phyloP scores from a whole-genome alignment of 495 filamentous ascomycete species.

The Elaphomyces granulatus region DNA sequence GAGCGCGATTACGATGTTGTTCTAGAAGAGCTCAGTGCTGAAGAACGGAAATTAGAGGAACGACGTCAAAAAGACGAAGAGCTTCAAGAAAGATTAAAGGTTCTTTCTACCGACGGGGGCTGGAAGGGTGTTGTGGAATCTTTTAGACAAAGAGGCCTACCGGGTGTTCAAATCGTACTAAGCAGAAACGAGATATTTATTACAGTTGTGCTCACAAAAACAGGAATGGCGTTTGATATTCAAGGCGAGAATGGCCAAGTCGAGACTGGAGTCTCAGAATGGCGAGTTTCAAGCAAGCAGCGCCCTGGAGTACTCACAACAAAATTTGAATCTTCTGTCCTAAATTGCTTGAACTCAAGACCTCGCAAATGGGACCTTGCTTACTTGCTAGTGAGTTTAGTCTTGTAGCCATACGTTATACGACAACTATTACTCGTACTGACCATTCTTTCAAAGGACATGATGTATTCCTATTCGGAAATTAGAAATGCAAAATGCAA shows the following conservation, averaged over 20 bases:
- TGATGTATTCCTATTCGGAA: slow-evolving; percentile 28
- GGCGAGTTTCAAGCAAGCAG: slow-evolving; percentile 19
- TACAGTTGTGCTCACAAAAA: slow-evolving; percentile 18
- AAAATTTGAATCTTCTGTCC: slow-evolving; percentile 22
- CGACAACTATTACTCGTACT: not conserved
- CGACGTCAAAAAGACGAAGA: slow-evolving; percentile 15
- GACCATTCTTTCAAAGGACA: slow-evolving; percentile 15
- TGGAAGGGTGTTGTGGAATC: slow-evolving; percentile 22
- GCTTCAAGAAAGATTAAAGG: slow-evolving; percentile 17
- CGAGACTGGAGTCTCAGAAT: slow-evolving; percentile 14
- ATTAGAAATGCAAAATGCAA: slow-evolving; percentile 26
- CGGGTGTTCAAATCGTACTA: slow-evolving; percentile 19
- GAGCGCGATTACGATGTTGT: slow-evolving; percentile 27
- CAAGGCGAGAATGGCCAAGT: slow-evolving; percentile 11
- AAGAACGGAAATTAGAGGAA: slow-evolving; percentile 17
- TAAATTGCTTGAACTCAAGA: slow-evolving; percentile 23
- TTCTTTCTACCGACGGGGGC: slow-evolving; percentile 17
- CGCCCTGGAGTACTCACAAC: slow-evolving; percentile 10
- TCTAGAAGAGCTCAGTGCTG: slow-evolving; percentile 18
- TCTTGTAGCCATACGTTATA: not conserved
- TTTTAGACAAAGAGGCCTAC: slow-evolving; percentile 15
- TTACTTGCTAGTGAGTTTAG: slow-evolving; percentile 25
- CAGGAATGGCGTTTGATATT: slow-evolving; percentile 23
- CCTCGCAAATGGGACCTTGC: slow-evolving; percentile 30
- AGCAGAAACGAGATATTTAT: slow-evolving; percentile 16